Evolutionary conservation across 1,139 yeast species (phyloP).

Genomic region (Saccharomyces hybrid): DNA sequence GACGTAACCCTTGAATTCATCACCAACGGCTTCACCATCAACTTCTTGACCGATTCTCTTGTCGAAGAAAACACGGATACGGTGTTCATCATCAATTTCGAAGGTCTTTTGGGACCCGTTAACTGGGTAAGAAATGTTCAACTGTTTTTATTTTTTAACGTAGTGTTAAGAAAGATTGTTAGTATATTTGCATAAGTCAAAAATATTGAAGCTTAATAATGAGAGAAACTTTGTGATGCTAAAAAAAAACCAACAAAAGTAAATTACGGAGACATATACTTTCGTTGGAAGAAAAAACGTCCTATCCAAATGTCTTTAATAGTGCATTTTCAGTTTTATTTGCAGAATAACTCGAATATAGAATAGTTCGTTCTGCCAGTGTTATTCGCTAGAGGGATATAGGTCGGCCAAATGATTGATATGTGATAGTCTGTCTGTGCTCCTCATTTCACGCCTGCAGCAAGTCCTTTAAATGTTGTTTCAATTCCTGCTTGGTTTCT

Average conservation of each 20-base stretch:
- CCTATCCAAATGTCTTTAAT: background rate
- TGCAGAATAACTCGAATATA: background rate
- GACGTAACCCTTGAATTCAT: slow-evolving; percentile 98
- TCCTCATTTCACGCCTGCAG: background rate
- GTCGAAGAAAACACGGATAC: slow-evolving; percentile 96
- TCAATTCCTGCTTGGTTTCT: background rate
- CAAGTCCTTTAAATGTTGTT: background rate
- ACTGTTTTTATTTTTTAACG: slow-evolving; percentile 37
- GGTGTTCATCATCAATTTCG: slow-evolving; percentile 98
- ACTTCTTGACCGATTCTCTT: slow-evolving; percentile 99
- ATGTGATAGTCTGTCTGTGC: background rate
- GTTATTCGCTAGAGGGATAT: background rate
- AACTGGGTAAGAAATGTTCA: slow-evolving; percentile 99
- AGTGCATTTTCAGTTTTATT: background rate
- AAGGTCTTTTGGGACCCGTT: slow-evolving; percentile 98
- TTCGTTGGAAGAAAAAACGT: background rate
- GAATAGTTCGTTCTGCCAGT: background rate
- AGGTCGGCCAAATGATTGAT: background rate
- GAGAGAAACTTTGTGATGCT: background rate
- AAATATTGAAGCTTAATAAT: background rate
- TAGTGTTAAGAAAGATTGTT: too few species aligned
- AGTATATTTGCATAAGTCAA: background rate
- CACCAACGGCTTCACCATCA: slow-evolving; percentile 97
- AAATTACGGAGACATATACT: background rate
- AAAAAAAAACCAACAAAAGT: background rate